Evolutionary conservation across 768 basidiomycete species (phyloP).

Genomic region (Roridomyces roridus): DNA sequence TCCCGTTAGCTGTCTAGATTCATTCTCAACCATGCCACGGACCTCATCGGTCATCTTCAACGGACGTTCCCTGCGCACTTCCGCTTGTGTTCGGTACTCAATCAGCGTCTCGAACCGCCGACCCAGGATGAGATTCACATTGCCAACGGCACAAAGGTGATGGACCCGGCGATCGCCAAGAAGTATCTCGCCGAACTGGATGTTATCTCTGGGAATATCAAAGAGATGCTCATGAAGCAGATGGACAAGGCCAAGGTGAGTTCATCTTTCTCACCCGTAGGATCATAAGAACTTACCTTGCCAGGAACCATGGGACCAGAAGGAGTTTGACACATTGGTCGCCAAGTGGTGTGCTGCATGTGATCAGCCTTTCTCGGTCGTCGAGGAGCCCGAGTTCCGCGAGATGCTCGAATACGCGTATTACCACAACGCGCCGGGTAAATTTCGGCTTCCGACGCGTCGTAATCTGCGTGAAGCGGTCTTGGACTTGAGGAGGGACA

Average conservation of each 20-base stretch:
- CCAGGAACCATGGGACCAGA: conserved; percentile 2
- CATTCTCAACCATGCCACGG: neutral
- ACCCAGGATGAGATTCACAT: conserved; percentile 4
- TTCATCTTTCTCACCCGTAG: too few relatives aligned
- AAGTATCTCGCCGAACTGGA: conserved; percentile 2
- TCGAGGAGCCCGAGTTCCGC: neutral
- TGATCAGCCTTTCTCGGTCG: conserved; percentile 5
- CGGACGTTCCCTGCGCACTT: neutral
- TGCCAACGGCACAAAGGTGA: neutral
- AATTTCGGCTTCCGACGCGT: neutral
- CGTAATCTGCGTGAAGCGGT: neutral
- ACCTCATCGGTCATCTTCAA: neutral
- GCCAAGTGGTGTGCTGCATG: conserved; percentile 4
- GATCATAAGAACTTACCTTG: too few relatives aligned
- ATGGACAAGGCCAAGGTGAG: neutral
- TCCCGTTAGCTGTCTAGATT: neutral
- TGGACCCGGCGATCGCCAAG: neutral
- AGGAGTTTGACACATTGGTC: neutral
- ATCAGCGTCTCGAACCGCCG: neutral
- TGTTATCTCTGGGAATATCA: neutral
- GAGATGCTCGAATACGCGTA: conserved; percentile 5
- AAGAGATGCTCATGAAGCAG: neutral
- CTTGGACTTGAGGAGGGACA: neutral
- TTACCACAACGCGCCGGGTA: neutral
- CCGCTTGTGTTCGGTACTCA: neutral